These are phyloP conservation scores for Leishmania amazonensis DNA, from an alignment of 208 protist species.

Conservation along the genomic window DNA sequence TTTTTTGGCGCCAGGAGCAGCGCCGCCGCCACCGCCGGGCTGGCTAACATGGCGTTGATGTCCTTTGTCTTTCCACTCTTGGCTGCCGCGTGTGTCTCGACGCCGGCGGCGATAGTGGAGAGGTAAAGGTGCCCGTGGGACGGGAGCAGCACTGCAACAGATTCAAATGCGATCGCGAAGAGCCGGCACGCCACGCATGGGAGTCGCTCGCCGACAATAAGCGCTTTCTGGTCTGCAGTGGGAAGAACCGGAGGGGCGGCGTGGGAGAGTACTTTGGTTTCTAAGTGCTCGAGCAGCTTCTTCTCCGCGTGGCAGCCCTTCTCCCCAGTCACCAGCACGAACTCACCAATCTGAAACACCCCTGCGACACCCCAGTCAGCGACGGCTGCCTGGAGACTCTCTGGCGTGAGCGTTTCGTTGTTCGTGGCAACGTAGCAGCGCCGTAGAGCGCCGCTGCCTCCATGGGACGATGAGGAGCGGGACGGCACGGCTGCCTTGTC, in stretches of 20 bases:
- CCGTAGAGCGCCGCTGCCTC: conserved; percentile 3
- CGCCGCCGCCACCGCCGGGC: conserved; percentile 14
- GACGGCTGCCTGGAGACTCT: conserved; percentile 25
- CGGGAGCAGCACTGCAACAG: conserved; percentile 35
- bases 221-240: conserved; percentile 24
- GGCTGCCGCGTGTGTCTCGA: neutral
- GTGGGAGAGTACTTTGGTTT: conserved; percentile 12
- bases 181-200: conserved; percentile 47
- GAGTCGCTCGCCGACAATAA: conserved; percentile 47
- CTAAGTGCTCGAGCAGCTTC: conserved; percentile 45
- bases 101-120: conserved; percentile 20
- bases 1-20: conserved; percentile 2
- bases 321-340: conserved; percentile 34
- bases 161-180: conserved; percentile 35
- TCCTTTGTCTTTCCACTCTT: neutral
- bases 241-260: neutral
- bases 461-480: neutral
- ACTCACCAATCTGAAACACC: conserved; percentile 43
- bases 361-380: conserved; percentile 34
- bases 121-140: conserved; percentile 56
- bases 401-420: conserved; percentile 41
- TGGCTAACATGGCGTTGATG: neutral
- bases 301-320: conserved; percentile 48
- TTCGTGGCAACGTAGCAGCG: conserved; percentile 57
- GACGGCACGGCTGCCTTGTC: conserved; percentile 7